A percentile compares a stretch with the other conserved stretches of the same genome.
These are phyloP conservation scores for Zygoascus flipseniorum DNA, from an alignment of 805 yeast genomes.

Conservation along the genomic window DNA sequence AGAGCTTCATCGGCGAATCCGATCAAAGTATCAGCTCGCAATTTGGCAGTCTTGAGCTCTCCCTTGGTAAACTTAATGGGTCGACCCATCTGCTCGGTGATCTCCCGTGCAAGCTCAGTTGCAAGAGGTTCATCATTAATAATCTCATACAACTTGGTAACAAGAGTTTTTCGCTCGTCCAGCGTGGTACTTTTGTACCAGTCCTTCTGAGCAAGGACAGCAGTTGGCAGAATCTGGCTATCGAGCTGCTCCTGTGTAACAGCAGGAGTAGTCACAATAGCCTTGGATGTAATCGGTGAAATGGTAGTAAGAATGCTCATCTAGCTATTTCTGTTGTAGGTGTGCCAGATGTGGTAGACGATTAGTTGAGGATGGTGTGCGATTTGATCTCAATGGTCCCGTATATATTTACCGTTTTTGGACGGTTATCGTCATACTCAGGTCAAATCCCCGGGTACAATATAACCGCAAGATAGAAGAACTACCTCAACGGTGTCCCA, in stretches of 20 bases:
- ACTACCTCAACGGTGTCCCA: too few relatives aligned
- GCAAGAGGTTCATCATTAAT: constrained; percentile 17
- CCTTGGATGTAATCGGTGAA: constrained; percentile 24
- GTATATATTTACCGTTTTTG: background rate
- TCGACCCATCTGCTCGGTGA: constrained; percentile 30
- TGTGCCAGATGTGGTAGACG: background rate
- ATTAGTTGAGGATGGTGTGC: background rate
- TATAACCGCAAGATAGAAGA: too few relatives aligned
- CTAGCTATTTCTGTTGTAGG: background rate
- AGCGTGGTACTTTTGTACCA: constrained; percentile 20
- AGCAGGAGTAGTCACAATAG: constrained; percentile 22
- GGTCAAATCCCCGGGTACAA: too few relatives aligned
- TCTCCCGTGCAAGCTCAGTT: constrained; percentile 21
- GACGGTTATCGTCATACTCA: background rate
- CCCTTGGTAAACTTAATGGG: constrained; percentile 26
- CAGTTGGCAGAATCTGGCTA: constrained; percentile 12
- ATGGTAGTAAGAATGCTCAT: constrained; percentile 20
- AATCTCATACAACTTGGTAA: constrained; percentile 19
- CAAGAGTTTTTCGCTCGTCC: constrained; percentile 21
- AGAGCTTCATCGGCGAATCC: constrained; percentile 27
- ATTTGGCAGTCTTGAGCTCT: constrained; percentile 25
- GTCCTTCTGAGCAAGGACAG: constrained; percentile 19
- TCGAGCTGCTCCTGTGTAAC: constrained; percentile 18
- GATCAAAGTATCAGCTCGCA: constrained; percentile 23
- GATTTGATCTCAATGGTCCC: background rate